A percentile compares a stretch with the other conserved stretches of the same genome.
These are phyloP conservation scores for Halophytophthora polymorphica DNA, from an alignment of 352 stramenopile species.

Conservation along the genomic window DNA sequence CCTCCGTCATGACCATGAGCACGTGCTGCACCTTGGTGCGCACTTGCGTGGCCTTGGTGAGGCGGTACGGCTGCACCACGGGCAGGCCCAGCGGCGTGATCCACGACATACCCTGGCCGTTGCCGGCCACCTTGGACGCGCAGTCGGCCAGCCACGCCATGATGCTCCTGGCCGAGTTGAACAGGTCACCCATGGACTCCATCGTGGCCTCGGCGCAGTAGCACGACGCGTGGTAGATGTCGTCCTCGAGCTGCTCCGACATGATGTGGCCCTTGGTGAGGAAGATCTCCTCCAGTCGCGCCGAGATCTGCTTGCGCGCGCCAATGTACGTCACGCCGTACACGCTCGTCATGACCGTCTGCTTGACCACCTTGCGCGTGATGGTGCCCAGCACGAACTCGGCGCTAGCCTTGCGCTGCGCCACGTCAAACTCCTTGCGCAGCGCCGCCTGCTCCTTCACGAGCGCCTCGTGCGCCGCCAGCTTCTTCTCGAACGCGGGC, in stretches of 20 bases:
- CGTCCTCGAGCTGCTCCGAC: slow-evolving; percentile 74
- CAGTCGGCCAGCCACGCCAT: slow-evolving; percentile 90
- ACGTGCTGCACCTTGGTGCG: slow-evolving; percentile 87
- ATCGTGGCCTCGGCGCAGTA: slow-evolving; percentile 97
- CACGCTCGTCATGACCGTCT: slow-evolving; percentile 99
- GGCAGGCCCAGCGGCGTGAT: slow-evolving; percentile 98
- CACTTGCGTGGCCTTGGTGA: slow-evolving; percentile 72
- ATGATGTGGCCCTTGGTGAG: slow-evolving; percentile 75
- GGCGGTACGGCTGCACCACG: slow-evolving; percentile 97
- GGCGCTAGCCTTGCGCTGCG: slow-evolving; percentile 64
- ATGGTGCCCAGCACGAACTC: slow-evolving; percentile 75
- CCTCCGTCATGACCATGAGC: slow-evolving; percentile 78
- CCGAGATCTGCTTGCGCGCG: slow-evolving; percentile 97
- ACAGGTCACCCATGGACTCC: slow-evolving; percentile 95
- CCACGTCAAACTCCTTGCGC: slow-evolving; percentile 20
- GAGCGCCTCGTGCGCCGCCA: not conserved
- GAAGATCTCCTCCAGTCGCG: slow-evolving; percentile 93
- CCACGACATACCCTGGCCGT: slow-evolving; percentile 96
- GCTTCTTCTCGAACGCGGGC: slow-evolving; percentile 10
- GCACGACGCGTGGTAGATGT: slow-evolving; percentile 83
- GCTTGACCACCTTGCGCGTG: slow-evolving; percentile 97
- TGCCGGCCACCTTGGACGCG: slow-evolving; percentile 64
- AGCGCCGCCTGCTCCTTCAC: slow-evolving; percentile 16
- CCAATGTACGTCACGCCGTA: slow-evolving; percentile 99
- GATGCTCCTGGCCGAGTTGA: slow-evolving; percentile 93